Evolutionary conservation across 345 rosid species (phyloP), one percentile per base, ranked within the genome.

Genomic region (Brassica carinata): DNA sequence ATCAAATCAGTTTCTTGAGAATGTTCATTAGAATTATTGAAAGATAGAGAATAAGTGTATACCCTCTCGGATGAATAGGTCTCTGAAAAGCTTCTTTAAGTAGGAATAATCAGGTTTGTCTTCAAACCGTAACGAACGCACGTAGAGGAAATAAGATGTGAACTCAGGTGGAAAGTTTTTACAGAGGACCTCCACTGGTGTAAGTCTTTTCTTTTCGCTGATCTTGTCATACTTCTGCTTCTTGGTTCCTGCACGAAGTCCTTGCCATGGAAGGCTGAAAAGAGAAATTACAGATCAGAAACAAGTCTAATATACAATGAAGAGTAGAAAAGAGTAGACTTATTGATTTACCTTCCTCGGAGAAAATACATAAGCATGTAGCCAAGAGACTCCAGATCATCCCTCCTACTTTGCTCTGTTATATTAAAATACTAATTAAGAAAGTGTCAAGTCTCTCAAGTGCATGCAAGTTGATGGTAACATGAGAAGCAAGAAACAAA

Each of bases 201-300:
- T 96, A 71, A 89, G 88, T 85, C 87, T 90, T 87, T 96, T 92
- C 89, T 91, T 96, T 78, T 93, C 98, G 51, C 98, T 91, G 76
- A 96, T 96, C 84, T 87, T 96, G 82, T 93, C 98, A 83, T 96
- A 96, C 84, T 96, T 96, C 82, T 96, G 99, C 87, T 96, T 96
- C 84, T 96, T 93, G 64, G 92, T 96, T 72, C 96, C 98, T 65
- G 94, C 99, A 78, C 89, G 93, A 81, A 96, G 74, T 62, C 98
- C 97, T 83, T 96, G 99, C 96, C 99, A 96, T 17, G 98, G 99
- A 82, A 96, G 94, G 82, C 99, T 96, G 87, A 64, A 43, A 57
- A 67, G 55, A 77, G 55, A 67, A 19, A 53, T 48, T 43, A 67
- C 17, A 34, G 13, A 61, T 74, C 64, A 75, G 68, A 51, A 23